phyloP scores from a whole-genome alignment of 306 rosid species.

The Bauhinia variegata region DNA sequence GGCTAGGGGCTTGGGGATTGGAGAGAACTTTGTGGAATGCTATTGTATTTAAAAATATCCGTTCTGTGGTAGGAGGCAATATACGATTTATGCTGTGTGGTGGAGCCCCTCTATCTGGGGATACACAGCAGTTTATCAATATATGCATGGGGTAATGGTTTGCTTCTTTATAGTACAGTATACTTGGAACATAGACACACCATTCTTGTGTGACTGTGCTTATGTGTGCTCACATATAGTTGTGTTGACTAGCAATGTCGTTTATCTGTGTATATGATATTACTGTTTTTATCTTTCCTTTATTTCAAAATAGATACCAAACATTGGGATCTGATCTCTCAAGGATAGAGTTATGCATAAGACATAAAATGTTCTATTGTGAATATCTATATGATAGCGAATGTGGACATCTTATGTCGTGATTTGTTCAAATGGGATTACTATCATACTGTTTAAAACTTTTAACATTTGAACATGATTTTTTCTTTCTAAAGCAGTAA shows the following conservation, averaged over 20 bases:
- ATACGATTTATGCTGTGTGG: slow-evolving; percentile 81
- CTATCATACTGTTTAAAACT: no score
- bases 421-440: no score
- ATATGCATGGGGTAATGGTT: slow-evolving; percentile 85
- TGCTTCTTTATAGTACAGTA: slow-evolving; percentile 6
- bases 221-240: background rate
- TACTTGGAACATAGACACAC: slow-evolving; percentile 20
- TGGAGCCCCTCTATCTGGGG: slow-evolving; percentile 91
- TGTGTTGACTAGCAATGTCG: no score
- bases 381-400: no score
- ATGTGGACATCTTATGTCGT: no score
- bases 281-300: background rate
- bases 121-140: slow-evolving; percentile 82
- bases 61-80: slow-evolving; percentile 69
- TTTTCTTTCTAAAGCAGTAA: no score
- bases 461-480: no score
- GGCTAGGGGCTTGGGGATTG: slow-evolving; percentile 97
- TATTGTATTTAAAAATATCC: slow-evolving; percentile 63
- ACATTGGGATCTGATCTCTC: no score
- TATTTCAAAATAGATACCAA: no score
- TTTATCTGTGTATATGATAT: background rate
- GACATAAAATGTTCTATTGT: no score
- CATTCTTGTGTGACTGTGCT: background rate
- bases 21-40: slow-evolving; percentile 76
- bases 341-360: no score